Evolutionary conservation across 345 rosid species (phyloP).

Genomic region (Ricinus communis): DNA sequence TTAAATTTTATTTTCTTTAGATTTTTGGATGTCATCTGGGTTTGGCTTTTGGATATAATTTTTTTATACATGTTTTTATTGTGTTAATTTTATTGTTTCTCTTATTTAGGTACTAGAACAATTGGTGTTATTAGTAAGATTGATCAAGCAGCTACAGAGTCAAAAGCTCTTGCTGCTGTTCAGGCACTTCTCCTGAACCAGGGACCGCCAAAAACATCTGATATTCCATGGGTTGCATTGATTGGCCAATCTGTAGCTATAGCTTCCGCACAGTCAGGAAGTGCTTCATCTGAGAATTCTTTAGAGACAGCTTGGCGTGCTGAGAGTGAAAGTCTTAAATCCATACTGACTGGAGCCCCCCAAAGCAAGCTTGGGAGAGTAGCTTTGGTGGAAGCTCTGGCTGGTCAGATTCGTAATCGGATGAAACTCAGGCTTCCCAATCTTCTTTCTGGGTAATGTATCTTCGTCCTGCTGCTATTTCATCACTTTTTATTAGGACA

Average conservation of each 20-base stretch:
- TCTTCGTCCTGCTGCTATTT: not conserved
- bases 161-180: constrained; percentile 95
- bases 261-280: constrained; percentile 81
- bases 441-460: constrained; percentile 82
- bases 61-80: not conserved
- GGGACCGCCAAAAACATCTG: constrained; percentile 92
- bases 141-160: constrained; percentile 87
- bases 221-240: constrained; percentile 96
- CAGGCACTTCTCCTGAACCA: constrained; percentile 86
- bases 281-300: constrained; percentile 67
- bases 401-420: constrained; percentile 85
- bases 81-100: constrained; percentile 3
- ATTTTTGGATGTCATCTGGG: not conserved
- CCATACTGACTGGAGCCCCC: constrained; percentile 81
- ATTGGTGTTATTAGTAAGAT: constrained; percentile 85
- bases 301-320: constrained; percentile 99
- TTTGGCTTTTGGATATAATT: not conserved
- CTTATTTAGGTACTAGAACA: constrained; percentile 82
- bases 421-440: constrained; percentile 94
- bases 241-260: constrained; percentile 96
- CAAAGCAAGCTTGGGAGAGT: constrained; percentile 91
- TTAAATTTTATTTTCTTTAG: not conserved
- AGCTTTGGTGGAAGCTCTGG: constrained; percentile 88
- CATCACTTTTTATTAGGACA: not conserved
- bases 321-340: constrained; percentile 85